Conservation (phyloP, 2,329 filamentous ascomycete species). For the Aspergillus luchuensis region DNA sequence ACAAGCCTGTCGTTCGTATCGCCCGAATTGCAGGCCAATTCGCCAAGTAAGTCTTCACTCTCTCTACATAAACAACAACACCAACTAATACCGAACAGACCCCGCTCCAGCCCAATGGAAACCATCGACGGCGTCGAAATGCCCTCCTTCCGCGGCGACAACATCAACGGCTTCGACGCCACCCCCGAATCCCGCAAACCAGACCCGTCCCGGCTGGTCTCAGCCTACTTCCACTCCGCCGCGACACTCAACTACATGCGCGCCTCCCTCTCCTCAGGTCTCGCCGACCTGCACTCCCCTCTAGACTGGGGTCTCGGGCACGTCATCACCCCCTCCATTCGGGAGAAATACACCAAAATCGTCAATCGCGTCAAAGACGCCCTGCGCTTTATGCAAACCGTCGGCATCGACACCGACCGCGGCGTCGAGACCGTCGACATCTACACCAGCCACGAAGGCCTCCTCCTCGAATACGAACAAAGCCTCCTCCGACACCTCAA, state of each 20-base stretch:
- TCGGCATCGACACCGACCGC: slow-evolving; percentile 82
- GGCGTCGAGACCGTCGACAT: slow-evolving; percentile 90
- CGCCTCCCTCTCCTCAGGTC: slow-evolving; percentile 77
- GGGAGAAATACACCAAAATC: slow-evolving; percentile 81
- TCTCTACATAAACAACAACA: neutral
- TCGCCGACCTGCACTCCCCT: slow-evolving; percentile 90
- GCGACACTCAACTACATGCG: slow-evolving; percentile 93
- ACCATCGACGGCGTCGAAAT: slow-evolving; percentile 76
- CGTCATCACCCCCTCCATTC: slow-evolving; percentile 78
- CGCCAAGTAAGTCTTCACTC: slow-evolving; percentile 62
- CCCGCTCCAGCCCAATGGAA: slow-evolving; percentile 85
- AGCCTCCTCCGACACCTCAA: slow-evolving; percentile 75
- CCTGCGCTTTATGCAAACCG: slow-evolving; percentile 88
- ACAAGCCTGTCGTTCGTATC: slow-evolving; percentile 85
- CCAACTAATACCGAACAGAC: slow-evolving; percentile 43
- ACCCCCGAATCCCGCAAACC: slow-evolving; percentile 71
- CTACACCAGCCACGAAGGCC: slow-evolving; percentile 92
- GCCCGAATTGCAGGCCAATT: slow-evolving; percentile 97
- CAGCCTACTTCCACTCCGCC: slow-evolving; percentile 93
- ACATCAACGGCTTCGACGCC: slow-evolving; percentile 79
- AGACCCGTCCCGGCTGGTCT: slow-evolving; percentile 80
- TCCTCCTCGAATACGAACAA: slow-evolving; percentile 93
- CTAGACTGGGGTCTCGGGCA: slow-evolving; percentile 95
- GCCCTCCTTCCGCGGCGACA: slow-evolving; percentile 91
- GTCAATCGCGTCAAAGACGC: slow-evolving; percentile 87